Base-by-base conservation (phyloP, 306 rosid species). In the Malus asiatica region DNA sequence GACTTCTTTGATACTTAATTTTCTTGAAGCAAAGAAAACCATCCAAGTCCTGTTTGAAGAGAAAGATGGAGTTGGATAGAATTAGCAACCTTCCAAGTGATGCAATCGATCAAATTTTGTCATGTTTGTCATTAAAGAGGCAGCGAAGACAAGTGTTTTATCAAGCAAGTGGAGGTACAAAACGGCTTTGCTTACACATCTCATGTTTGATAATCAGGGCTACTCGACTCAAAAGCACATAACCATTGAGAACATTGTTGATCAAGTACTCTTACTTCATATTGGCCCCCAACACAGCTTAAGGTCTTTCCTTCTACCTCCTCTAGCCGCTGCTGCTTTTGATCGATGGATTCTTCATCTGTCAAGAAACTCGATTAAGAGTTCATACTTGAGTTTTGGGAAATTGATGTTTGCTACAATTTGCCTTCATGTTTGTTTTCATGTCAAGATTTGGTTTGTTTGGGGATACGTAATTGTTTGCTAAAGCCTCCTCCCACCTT, bases 81-180 rank as follows among this genome's bases (percentile, higher is more conserved):
- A 45, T 89, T 38, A 86, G 86, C 75, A 71, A 68, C 72, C 78
- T 89, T 75, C 91, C 88, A 0, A 84, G 74, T 59, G 85, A 84
- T 58, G 25, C 86, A 66, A 66, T 74, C n/a, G 87, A 84, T 33
- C 78, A 81, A 18, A 75, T 89, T 83, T 77, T 87, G 55, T 80
- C 90, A 6, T 67, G 30, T 70, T 66, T 90, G 86, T n/a, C 2
- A 70, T 84, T 61, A 79, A 68, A 73, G 92, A 87, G 27, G 95
- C 92, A 1, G 86, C 79, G 25, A 83, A 77, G 65, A 90, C 90
- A 44, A 87, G 95, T 73, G 65, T 84, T 72, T 79, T 90, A 48
- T 87, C 90, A 3, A 86, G 90, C 59, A 84, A 77, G 73, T 90
- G 95, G 95, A 88, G 85, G 70, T 81, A 80, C 81, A 86, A 76